Evolutionary conservation across 495 filamentous ascomycete species (phyloP).

Genomic region (Sordaria brevicollis): DNA sequence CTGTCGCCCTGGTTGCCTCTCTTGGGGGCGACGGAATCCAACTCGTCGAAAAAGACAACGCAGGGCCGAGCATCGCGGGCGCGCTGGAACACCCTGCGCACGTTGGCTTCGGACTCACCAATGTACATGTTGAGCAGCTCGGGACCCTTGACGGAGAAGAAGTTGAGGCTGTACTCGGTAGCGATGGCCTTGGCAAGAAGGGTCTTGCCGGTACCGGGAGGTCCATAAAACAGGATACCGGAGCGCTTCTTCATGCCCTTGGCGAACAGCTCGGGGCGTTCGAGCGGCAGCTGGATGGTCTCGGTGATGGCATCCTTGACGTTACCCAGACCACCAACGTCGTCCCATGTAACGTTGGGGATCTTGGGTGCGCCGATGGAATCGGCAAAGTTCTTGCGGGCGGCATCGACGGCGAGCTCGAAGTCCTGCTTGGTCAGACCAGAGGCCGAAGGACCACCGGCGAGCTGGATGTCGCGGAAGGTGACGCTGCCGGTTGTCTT

Average conservation of each 20-base stretch:
- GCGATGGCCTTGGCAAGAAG: constrained; percentile 95
- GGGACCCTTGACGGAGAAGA: constrained; percentile 97
- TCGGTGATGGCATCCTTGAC: constrained; percentile 95
- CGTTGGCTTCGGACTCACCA: constrained; percentile 96
- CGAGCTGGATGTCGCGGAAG: constrained; percentile 70
- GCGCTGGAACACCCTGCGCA: constrained; percentile 88
- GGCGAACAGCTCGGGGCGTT: constrained; percentile 88
- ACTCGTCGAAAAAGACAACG: constrained; percentile 96
- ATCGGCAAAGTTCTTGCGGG: constrained; percentile 94
- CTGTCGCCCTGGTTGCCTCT: constrained; percentile 96
- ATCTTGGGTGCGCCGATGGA: constrained; percentile 97
- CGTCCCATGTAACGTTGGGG: constrained; percentile 91
- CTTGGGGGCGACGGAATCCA: constrained; percentile 96
- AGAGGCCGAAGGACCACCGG: constrained; percentile 73
- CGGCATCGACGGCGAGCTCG: constrained; percentile 80
- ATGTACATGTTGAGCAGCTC: constrained; percentile 99
- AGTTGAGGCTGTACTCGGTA: constrained; percentile 96
- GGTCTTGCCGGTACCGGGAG: constrained; percentile 94
- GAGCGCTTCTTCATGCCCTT: constrained; percentile 99
- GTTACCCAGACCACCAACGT: constrained; percentile 86
- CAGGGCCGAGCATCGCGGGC: constrained; percentile 93
- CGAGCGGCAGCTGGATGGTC: constrained; percentile 89
- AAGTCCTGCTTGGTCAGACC: constrained; percentile 83
- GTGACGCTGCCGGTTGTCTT: constrained; percentile 40
- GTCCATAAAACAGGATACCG: constrained; percentile 95